Evolutionary conservation across 106 monocot species (phyloP), one percentile per base, ranked within the genome.

Genomic region (Vanilla planifolia): DNA sequence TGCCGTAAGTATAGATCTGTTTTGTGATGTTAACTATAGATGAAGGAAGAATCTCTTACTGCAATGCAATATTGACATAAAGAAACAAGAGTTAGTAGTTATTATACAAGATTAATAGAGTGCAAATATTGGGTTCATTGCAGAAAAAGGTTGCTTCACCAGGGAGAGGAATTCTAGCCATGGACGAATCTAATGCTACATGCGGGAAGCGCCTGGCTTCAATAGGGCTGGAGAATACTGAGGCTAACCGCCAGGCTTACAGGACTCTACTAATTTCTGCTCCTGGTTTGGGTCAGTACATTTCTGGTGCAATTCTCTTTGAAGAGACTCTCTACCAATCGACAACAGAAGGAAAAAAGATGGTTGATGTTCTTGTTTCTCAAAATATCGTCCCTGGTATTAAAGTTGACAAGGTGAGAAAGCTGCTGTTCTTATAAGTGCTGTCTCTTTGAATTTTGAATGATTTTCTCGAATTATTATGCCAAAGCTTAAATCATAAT

Each of bases 171-270:
- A 86, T 90, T n/a, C 48, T 95, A 33, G 89, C 89, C 57, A 95
- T 95, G 95, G 95, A 95, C 60, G 95, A 95, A 56, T 89, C 89
- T 3, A 95, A 95, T 27, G 95, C 95, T 7, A 95, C 95, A 7
- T 95, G 89, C 22, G 95, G 95, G 6, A 95, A 95, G 62, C 61
- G 95, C 17, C 67, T 95, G n/a, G 95, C 80, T 3, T 90, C 89
- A 5, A 95, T 95, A 8, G 86, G 95, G 28, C 73, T 89, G 25
- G 95, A 95, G 71, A 95, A 95, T 89, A 95, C 89, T 4, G 89
- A 95, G 68, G 95, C 89, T 32, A 95, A 95, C 79, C 61, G 86
- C 9, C 83, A 86, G 57, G 95, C 89, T 33, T 95, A 95, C 80
- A 66, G 89, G 46, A 95, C 95, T 19, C 90, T 96, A 20, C 76